Conservation (phyloP, 1,284 basidiomycete genomes). For the Caloboletus firmus region DNA sequence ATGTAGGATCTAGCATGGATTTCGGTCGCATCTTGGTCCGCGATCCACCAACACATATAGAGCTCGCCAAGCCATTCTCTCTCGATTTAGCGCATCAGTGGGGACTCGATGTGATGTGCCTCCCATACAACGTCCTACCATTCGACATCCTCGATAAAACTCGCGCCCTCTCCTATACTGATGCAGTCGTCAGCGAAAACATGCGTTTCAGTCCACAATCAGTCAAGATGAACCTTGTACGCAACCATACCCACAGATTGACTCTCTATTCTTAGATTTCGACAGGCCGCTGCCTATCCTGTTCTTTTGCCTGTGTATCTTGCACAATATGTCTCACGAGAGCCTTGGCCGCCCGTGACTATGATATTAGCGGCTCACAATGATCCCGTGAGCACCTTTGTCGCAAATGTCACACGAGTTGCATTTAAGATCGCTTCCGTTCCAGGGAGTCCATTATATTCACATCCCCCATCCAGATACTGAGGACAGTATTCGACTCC, state of each 20-base stretch:
- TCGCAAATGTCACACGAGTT: not conserved
- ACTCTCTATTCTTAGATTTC: slow-evolving; percentile 5
- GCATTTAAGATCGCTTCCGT: not conserved
- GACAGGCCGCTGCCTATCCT: slow-evolving; percentile 43
- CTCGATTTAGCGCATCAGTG: slow-evolving; percentile 35
- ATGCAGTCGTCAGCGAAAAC: slow-evolving; percentile 28
- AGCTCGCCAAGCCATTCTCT: slow-evolving; percentile 35
- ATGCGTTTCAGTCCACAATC: slow-evolving; percentile 37
- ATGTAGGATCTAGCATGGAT: slow-evolving; percentile 27
- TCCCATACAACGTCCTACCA: slow-evolving; percentile 37
- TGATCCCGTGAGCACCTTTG: slow-evolving; percentile 26
- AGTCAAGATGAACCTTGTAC: slow-evolving; percentile 36
- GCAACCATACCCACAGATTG: slow-evolving; percentile 4
- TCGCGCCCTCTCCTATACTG: slow-evolving; percentile 23
- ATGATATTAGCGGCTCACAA: slow-evolving; percentile 37
- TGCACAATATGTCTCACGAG: slow-evolving; percentile 31
- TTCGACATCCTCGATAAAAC: slow-evolving; percentile 32
- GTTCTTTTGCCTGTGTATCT: slow-evolving; percentile 45
- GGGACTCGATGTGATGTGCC: slow-evolving; percentile 37
- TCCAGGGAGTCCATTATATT: slow-evolving; percentile 31
- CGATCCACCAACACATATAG: slow-evolving; percentile 12
- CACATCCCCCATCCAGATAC: slow-evolving; percentile 29
- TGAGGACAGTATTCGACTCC: slow-evolving; percentile 20
- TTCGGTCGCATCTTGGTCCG: slow-evolving; percentile 35
- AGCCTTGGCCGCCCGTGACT: slow-evolving; percentile 34